Conservation (phyloP, 768 basidiomycete species). For the Boletus tomentosulus region DNA sequence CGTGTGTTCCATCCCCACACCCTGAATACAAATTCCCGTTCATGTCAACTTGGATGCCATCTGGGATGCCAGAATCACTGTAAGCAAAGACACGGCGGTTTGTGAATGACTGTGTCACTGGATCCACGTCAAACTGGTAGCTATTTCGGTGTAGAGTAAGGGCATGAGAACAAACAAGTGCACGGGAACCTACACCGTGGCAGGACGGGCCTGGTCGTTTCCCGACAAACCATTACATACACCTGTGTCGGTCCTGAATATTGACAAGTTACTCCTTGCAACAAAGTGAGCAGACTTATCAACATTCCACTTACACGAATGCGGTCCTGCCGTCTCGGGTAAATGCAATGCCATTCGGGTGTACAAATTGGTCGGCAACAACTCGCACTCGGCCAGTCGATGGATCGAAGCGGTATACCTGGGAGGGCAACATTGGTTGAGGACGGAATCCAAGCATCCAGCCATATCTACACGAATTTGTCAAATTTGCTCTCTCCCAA, state of each 20-base stretch:
- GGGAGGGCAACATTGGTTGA: conserved; percentile 60
- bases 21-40: conserved; percentile 65
- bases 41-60: conserved; percentile 63
- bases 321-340: conserved; percentile 57
- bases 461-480: conserved; percentile 46
- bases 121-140: conserved; percentile 66
- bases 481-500: neutral
- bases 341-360: conserved; percentile 74
- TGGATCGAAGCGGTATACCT: conserved; percentile 72
- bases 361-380: conserved; percentile 71
- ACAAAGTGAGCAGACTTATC: neutral
- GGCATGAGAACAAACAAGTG: neutral
- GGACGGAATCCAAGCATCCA: conserved; percentile 65
- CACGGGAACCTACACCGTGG: conserved; percentile 54
- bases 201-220: conserved; percentile 54
- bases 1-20: conserved; percentile 65
- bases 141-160: conserved; percentile 31
- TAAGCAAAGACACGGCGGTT: conserved; percentile 69
- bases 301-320: conserved; percentile 46
- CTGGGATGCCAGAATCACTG: conserved; percentile 59
- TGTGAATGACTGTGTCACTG: conserved; percentile 45
- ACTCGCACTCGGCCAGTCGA: conserved; percentile 60
- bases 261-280: conserved; percentile 10
- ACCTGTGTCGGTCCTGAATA: conserved; percentile 31
- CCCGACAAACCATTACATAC: conserved; percentile 41